Percentiles rank a stretch among this genome's conserved stretches.
These are phyloP conservation scores for Dorcoceras hygrometricum DNA, from an alignment of 257 asterid genomes.

Conservation along the genomic window DNA sequence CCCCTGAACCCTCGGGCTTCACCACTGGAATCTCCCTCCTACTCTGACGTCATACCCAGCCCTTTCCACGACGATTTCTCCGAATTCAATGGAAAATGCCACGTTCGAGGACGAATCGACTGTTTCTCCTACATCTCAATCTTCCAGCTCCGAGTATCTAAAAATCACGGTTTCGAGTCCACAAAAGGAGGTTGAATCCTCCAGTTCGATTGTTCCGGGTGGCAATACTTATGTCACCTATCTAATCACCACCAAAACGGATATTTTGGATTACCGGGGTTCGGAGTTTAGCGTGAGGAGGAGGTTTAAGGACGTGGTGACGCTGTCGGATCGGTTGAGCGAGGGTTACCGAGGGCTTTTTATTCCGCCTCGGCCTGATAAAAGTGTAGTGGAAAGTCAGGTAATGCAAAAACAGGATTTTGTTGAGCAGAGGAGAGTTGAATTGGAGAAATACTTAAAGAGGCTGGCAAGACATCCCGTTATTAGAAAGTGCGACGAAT, in stretches of 20 bases:
- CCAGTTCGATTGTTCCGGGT: constrained; percentile 83
- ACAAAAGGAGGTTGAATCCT: constrained; percentile 70
- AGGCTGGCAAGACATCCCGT: constrained; percentile 76
- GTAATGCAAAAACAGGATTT: constrained; percentile 98
- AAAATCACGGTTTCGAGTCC: constrained; percentile 74
- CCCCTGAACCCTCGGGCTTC: constrained; percentile 35
- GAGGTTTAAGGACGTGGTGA: constrained; percentile 82
- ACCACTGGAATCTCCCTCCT: constrained; percentile 47
- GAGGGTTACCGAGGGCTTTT: constrained; percentile 80
- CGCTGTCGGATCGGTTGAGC: constrained; percentile 74
- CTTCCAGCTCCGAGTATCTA: constrained; percentile 56
- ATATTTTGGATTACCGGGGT: constrained; percentile 56
- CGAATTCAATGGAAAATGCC: constrained; percentile 43
- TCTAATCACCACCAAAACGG: constrained; percentile 71
- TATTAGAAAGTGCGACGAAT: constrained; percentile 74
- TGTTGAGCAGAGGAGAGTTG: constrained; percentile 92
- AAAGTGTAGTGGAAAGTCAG: constrained; percentile 90
- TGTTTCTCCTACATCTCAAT: constrained; percentile 34
- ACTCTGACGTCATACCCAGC: constrained; percentile 41
- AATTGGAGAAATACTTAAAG: constrained; percentile 79
- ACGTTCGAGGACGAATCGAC: constrained; percentile 35
- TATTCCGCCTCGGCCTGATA: constrained; percentile 91
- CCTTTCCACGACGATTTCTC: constrained; percentile 36
- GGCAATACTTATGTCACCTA: constrained; percentile 68
- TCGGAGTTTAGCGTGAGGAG: constrained; percentile 68